Evolutionary conservation across 441 rosid species (phyloP), one percentile per base, ranked within the genome.

Genomic region (Euphorbia schlechtendalii): DNA sequence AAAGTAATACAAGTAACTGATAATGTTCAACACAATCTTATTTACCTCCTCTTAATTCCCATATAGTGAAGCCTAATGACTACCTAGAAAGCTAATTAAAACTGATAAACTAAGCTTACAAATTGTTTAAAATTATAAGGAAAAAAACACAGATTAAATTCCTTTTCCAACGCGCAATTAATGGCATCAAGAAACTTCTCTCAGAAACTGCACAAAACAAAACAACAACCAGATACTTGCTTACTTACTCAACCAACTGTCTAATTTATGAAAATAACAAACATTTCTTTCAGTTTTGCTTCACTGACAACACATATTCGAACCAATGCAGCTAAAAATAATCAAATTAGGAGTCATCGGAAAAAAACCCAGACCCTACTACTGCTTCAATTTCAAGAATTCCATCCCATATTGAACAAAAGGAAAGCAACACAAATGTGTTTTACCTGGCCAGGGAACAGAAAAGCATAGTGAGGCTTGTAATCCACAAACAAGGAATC

Each of bases 371-470:
- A 2, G 12, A n/a, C 7, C 10, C 41, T n/a, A 46, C 48, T 20
- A 5, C 13, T 18, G 18, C 49, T 49, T 45, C 48, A 63, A 27
- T 2, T 46, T 45, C 17, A 46, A 60, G 8, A 1, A 10, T 13
- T 14, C 18, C 3, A 45, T 10, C 14, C 49, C 13, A 45, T 14
- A n/a, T n/a, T n/a, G n/a, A 14, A 17, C 0, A 20, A 36, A 61
- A 34, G 24, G 22, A 32, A 58, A 34, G 43, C 10, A 57, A 11
- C 10, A 17, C 0, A 0, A 11, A 32, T 32, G 43, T 11, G 34
- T 8, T 25, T 20, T 10, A 95, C 99, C 96, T 95, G 99, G 61
- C 98, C 99, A 41, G 98, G 99, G 59, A 91, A 94, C 32, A 89
- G 82, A 79, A 94, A 94, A 64, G 96, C 94, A 51, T 68, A 55